These are phyloP conservation scores for Solanum chacoense DNA, from an alignment of 305 asterid species.

Conservation along the genomic window DNA sequence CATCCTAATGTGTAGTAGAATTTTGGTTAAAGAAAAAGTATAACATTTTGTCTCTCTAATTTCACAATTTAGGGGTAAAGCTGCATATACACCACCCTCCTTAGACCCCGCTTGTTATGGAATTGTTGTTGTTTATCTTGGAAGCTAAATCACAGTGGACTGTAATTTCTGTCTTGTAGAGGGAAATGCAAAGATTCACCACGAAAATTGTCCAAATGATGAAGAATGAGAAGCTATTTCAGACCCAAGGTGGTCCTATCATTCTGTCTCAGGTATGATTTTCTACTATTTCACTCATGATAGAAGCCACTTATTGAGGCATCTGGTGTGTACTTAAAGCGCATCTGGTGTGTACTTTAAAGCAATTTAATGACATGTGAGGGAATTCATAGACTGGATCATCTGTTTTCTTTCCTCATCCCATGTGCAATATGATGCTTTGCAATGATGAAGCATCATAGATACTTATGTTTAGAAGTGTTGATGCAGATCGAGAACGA, in stretches of 20 bases:
- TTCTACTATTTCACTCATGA: neutral
- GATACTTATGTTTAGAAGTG: neutral
- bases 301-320: neutral
- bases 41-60: neutral
- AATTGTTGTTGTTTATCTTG: neutral
- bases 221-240: slow-evolving; percentile 75
- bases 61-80: neutral
- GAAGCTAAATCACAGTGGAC: neutral
- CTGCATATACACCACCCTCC: neutral
- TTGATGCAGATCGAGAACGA: slow-evolving; percentile 76
- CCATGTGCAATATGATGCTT: neutral
- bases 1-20: neutral
- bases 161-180: slow-evolving; percentile 23
- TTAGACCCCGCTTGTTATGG: neutral
- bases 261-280: slow-evolving; percentile 80
- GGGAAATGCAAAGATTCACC: slow-evolving; percentile 80
- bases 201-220: slow-evolving; percentile 81
- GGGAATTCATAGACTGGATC: neutral
- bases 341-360: neutral
- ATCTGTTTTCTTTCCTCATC: neutral
- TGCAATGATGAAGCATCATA: slow-evolving; percentile 2
- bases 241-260: slow-evolving; percentile 92
- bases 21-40: neutral
- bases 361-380: neutral
- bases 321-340: neutral